Base-by-base conservation (phyloP, 208 protist genomes). In the Leishmania turanica region DNA sequence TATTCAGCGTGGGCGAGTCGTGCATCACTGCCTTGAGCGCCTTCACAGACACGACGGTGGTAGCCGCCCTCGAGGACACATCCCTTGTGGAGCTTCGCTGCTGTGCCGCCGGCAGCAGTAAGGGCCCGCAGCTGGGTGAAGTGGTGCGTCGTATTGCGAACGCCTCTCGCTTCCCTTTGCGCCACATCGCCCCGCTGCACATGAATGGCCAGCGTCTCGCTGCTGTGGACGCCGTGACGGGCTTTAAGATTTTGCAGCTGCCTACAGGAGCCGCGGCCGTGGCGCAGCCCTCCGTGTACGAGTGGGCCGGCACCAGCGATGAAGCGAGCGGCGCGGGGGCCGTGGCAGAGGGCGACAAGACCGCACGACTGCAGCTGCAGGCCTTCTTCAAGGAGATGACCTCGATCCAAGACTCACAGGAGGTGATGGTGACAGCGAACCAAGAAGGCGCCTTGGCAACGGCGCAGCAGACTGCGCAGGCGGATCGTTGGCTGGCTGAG, bases 211-310 rank as follows among this genome's bases (percentile, higher is more conserved):
- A 84, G 37, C 89, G 88, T 47, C 71, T 92, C 27, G 91, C 89
- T 17, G 89, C 89, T 3, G 87, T 93, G 71, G 91, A 95, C 65
- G 85, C 80, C 21, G 91, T 84, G 49, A 90, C 87, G 15, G 89
- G 91, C 0, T 93, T 93, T 70, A 86, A 91, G 49, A 82, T 95
- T 17, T 75, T 95, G 81, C 85, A 89, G 60, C 70, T 92, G 6
- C 75, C 89, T 2, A 47, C 83, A 6, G 34, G 64, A 6, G 64
- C 72, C 15, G 31, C 79, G 15, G 42, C 34, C 2, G 8, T 9
- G 21, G 56, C 72, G 19, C 51, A 76, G 72, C 60, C 74, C 34
- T 68, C 56, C 19, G 53, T 65, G 31, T 62, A 66, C 53, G 47
- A 83, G 69, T 89, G 83, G 82, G 78, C 62, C 15, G 74, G 62